Evolutionary conservation across 768 basidiomycete genomes (phyloP).

Genomic region (Trametopsis cervina): DNA sequence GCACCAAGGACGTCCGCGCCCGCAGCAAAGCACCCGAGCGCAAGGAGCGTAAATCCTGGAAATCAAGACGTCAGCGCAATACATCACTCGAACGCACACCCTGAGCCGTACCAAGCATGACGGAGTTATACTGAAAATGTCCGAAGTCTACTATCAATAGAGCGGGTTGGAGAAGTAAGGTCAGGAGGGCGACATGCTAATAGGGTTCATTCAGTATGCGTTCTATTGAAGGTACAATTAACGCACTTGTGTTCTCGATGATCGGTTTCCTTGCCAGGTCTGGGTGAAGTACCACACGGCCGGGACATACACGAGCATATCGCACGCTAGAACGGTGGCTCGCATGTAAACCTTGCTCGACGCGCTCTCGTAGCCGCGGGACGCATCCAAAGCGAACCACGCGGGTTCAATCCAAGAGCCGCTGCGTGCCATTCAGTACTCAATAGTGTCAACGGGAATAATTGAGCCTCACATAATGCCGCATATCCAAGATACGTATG

Average conservation of each 20-base stretch:
- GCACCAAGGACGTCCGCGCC: slow-evolving; percentile 73
- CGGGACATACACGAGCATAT: slow-evolving; percentile 68
- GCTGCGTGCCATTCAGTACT: slow-evolving; percentile 24
- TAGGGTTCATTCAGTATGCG: not conserved
- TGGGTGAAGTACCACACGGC: slow-evolving; percentile 61
- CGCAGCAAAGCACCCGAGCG: slow-evolving; percentile 61
- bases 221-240: not conserved
- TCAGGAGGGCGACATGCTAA: slow-evolving; percentile 62
- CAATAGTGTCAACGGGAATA: not conserved
- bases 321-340: slow-evolving; percentile 59
- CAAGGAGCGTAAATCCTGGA: slow-evolving; percentile 59
- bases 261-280: slow-evolving; percentile 62
- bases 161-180: slow-evolving; percentile 76
- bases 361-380: slow-evolving; percentile 65
- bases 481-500: slow-evolving; percentile 82
- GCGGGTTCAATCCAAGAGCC: slow-evolving; percentile 43
- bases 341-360: slow-evolving; percentile 78
- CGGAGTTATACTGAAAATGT: slow-evolving; percentile 93
- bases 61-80: no score
- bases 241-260: slow-evolving; percentile 71
- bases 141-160: slow-evolving; percentile 84
- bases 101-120: slow-evolving; percentile 70
- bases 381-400: slow-evolving; percentile 67
- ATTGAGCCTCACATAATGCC: slow-evolving; percentile 55
- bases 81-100: not conserved